Base-by-base conservation (phyloP, 805 yeast species). In the Candida peoriensis region DNA sequence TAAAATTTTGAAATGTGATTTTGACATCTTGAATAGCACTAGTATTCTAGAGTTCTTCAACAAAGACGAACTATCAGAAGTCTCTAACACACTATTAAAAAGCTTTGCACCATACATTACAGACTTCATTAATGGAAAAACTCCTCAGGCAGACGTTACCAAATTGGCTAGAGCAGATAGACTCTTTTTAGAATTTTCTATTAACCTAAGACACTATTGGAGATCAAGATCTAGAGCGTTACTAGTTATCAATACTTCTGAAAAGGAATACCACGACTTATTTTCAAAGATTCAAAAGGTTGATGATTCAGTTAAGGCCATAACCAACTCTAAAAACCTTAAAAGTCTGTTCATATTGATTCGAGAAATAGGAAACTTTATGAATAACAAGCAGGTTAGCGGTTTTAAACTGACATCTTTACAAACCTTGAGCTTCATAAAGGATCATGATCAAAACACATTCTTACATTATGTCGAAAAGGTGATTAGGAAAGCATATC, bases 391-490 rank as follows among this genome's bases (percentile, higher is more conserved):
- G 48, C 71, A 72, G 42, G 88, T 85, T 0, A 66, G 66, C 22
- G 94, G 94, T 15, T 81, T 83, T 57, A 79, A 73, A 47, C 62
- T 83, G 38, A 70, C 78, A 28, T 79, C 90, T 0, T 64, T 83
- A 39, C 84, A 74, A 46, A 68, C 87, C 52, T 64, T 83, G 42
- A 74, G 77, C 23, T 82, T 81, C 54, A 74, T 83, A 64, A 83
- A 83, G 38, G 61, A 79, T 52, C 76, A 76, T 42, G 81, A 79
- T 49, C 74, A 78, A 43, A 70, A 76, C 64, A 79, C 89, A 1
- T 75, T 83, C 46, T 63, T 83, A 47, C 90, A 83, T 50, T 83
- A 80, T 46, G 78, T 83, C 38, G 94, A 83, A 50, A 77, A 72
- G 48, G 65, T 79, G 13, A 60, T 81, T n/a, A 59, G 94, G 38